Evolutionary conservation across 805 yeast species (phyloP).

Genomic region (Jamesozyma jinghongensis): DNA sequence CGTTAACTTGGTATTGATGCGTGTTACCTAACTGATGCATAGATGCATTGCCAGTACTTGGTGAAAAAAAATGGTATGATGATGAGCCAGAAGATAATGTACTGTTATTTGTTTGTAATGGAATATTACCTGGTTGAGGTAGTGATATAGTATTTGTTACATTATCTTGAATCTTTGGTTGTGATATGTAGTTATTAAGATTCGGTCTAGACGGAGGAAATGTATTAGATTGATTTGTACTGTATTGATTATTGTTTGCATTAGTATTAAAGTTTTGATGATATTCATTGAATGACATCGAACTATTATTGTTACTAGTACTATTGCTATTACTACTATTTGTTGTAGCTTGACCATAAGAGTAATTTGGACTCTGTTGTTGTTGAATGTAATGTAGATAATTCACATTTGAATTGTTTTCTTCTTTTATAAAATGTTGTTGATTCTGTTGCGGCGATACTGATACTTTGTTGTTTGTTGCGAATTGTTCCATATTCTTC

Average conservation of each 20-base stretch:
- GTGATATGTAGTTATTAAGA: conserved; percentile 1
- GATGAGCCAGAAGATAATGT: background rate
- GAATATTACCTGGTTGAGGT: conserved; percentile 1
- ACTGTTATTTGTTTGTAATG: background rate
- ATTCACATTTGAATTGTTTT: background rate
- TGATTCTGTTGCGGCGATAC: too few relatives aligned
- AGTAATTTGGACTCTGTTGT: background rate
- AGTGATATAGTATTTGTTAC: background rate
- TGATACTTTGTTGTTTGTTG: background rate
- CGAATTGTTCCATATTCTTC: background rate
- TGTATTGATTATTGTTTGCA: background rate
- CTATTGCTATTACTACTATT: background rate
- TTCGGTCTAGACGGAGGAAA: conserved; percentile 1
- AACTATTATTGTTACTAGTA: background rate
- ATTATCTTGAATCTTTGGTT: conserved; percentile 2
- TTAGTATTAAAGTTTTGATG: background rate
- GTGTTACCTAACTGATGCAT: background rate
- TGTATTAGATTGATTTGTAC: background rate
- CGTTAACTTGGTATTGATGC: background rate
- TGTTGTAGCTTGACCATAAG: background rate
- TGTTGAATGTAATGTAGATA: background rate
- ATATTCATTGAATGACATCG: background rate
- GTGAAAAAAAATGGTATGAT: background rate
- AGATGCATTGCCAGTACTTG: background rate
- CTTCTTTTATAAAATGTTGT: conserved; percentile 2